Conservation (phyloP, 2,329 filamentous ascomycete genomes). For the Calonectria leucothoes region DNA sequence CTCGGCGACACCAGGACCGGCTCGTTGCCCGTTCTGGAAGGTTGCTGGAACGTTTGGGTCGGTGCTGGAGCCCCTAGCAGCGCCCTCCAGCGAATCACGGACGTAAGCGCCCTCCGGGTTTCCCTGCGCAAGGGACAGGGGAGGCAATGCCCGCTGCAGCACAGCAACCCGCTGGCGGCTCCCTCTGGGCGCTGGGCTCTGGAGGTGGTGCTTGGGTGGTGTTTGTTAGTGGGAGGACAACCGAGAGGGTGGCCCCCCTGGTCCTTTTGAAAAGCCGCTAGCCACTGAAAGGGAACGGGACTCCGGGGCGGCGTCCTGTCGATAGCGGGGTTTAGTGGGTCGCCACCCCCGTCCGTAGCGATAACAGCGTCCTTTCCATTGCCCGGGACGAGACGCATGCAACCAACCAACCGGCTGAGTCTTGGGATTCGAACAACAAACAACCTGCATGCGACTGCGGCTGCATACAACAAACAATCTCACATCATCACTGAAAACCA, state of each 20-base stretch:
- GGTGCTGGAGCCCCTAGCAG: constrained; percentile 10
- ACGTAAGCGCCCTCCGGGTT: constrained; percentile 11
- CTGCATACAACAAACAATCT: not conserved
- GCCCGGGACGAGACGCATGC: not conserved
- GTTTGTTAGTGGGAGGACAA: too few relatives aligned
- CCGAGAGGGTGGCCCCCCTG: not conserved
- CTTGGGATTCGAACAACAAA: not conserved
- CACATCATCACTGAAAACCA: too few relatives aligned
- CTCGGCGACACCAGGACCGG: constrained; percentile 30
- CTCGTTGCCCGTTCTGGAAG: constrained; percentile 38
- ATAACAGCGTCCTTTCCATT: not conserved
- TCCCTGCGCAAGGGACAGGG: not conserved
- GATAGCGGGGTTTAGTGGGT: constrained; percentile 5
- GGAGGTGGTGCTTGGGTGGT: too few relatives aligned
- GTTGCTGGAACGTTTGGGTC: constrained; percentile 42
- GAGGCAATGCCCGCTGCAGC: not conserved
- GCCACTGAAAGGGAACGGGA: not conserved
- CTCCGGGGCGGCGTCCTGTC: not conserved
- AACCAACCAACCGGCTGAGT: not conserved
- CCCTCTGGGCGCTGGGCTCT: too few relatives aligned
- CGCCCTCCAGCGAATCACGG: not conserved
- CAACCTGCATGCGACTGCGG: not conserved
- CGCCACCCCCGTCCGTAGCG: not conserved
- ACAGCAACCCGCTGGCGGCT: not conserved
- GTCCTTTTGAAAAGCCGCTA: constrained; percentile 12